A percentile compares a stretch with the other conserved stretches of the same genome.
These are phyloP conservation scores for Phyllosticta capitalensis DNA, from an alignment of 2,329 filamentous ascomycete species.

Conservation along the genomic window DNA sequence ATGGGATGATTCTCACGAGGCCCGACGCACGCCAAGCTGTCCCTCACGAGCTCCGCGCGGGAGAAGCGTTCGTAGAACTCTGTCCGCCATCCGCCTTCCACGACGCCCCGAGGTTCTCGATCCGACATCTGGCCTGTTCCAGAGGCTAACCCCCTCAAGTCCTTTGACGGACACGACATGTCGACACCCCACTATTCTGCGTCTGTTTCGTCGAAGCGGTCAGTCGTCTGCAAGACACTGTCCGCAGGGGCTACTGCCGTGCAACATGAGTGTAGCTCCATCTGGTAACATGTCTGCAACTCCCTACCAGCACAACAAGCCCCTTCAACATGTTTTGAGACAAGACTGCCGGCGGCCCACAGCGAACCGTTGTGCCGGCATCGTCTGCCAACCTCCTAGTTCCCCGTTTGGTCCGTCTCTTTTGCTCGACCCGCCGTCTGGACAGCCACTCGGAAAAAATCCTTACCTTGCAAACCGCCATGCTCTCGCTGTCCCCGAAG, in stretches of 20 bases:
- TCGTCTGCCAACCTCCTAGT: neutral
- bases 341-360: constrained; percentile 1
- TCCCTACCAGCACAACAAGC: neutral
- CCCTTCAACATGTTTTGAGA: neutral
- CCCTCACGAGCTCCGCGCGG: neutral
- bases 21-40: neutral
- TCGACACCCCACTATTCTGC: constrained; percentile 2
- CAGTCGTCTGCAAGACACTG: neutral
- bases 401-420: neutral
- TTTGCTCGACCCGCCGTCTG: neutral
- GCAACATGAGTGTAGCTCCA: neutral
- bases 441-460: neutral
- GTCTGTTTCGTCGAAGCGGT: constrained; percentile 3
- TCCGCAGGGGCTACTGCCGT: constrained; percentile 4
- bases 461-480: neutral
- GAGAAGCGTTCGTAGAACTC: neutral
- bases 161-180: neutral
- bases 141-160: neutral
- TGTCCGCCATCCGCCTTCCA: neutral
- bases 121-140: neutral
- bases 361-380: constrained; percentile 6
- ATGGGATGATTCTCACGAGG: neutral
- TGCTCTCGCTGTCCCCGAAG: neutral
- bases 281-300: constrained; percentile 8
- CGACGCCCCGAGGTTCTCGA: neutral